Conservation (phyloP, 805 yeast species). For the Phaffomyces antillensis region DNA sequence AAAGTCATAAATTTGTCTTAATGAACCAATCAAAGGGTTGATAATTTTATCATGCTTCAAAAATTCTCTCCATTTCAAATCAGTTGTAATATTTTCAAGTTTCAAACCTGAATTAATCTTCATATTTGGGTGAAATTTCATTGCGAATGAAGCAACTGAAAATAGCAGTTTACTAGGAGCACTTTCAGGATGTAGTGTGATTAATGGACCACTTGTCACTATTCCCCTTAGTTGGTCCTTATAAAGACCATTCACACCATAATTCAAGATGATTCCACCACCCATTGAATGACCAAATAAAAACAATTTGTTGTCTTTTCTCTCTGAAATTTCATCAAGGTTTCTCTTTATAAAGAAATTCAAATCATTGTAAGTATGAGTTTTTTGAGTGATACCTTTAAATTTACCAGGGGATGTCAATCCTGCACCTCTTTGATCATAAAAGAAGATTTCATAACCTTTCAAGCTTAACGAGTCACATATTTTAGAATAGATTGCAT, state of each 20-base stretch:
- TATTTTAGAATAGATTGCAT: constrained; percentile 39
- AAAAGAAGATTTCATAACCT: constrained; percentile 63
- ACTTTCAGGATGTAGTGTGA: constrained; percentile 43
- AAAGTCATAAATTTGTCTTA: constrained; percentile 53
- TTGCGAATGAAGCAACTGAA: constrained; percentile 33
- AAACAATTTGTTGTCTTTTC: constrained; percentile 32
- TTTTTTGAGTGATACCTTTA: constrained; percentile 52
- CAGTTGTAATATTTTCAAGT: constrained; percentile 46
- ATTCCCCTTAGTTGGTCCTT: constrained; percentile 40
- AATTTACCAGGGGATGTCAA: constrained; percentile 47
- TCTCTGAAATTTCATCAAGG: constrained; percentile 27
- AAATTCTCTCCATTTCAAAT: constrained; percentile 38
- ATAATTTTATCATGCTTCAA: constrained; percentile 35
- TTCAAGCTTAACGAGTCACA: constrained; percentile 43
- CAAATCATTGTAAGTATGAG: constrained; percentile 49
- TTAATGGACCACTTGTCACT: constrained; percentile 52
- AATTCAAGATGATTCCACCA: constrained; percentile 62
- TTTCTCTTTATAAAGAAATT: constrained; percentile 46
- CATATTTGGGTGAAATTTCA: constrained; percentile 38
- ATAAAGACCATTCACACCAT: constrained; percentile 49
- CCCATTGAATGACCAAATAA: constrained; percentile 79
- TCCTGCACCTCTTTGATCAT: constrained; percentile 75
- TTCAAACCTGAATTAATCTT: constrained; percentile 50
- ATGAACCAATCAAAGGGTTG: constrained; percentile 45
- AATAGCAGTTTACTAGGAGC: constrained; percentile 43